Base-by-base conservation (phyloP, 208 protist species). In the Wallacemonas sp. region DNA sequence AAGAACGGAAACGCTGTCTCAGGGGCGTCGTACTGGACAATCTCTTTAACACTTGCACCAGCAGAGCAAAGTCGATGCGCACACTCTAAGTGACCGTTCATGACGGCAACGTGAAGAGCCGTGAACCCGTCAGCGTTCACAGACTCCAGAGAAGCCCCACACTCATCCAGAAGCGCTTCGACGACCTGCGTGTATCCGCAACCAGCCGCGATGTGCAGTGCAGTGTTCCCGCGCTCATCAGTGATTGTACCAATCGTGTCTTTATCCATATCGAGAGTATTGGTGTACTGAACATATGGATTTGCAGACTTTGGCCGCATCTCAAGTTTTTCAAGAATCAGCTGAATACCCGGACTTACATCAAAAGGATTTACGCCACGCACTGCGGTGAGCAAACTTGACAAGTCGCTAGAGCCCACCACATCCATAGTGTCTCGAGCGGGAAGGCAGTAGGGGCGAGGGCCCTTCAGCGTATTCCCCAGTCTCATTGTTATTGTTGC, bases 291-390 rank as follows among this genome's bases (percentile, higher is more conserved):
- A 22, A 85, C 69, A 27, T 72, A 66, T 19, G 72, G 69, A 46
- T 85, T 85, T 15, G 79, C 67, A 1, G 71, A 55, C 22, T 74
- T 46, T 12, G 60, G 66, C 17, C 72, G 66, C 1, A 12, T 38
- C 17, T 64, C 49, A 59, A 66, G 66, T 36, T 76, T 69, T 45
- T 79, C 56, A 2, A 78, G 55, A 19, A 86, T 83, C 26, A 72
- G 58, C 68, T 83, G 45, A 47, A 84, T 81, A 53, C 84, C 84
- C 5, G 80, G 84, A 33, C 80, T 90, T 12, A 77, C 59, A 59
- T 90, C 84, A 46, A 82, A 85, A 2, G 78, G 80, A 42, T 90
- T 87, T 11, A 87, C 75, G 14, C 77, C 78, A 24, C 66, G 67
- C 17, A 90, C 68, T 2, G 73, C 19, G 21, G 77, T 87, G 38